Evolutionary conservation across 192 early-diverging fungal genomes (phyloP).

Genomic region (Paraglomus brasilianum): DNA sequence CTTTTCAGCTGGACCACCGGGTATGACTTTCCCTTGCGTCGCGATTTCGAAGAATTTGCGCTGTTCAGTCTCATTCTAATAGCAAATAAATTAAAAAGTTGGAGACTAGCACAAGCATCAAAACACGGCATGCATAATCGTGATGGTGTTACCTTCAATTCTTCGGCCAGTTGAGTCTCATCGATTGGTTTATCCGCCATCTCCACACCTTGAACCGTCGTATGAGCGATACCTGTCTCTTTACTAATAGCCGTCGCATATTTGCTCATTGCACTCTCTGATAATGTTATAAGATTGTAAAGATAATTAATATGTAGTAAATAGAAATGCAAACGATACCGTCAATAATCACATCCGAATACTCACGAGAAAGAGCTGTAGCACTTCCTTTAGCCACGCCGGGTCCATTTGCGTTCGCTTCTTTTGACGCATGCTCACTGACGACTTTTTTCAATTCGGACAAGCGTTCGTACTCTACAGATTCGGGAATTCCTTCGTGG

Average conservation of each 20-base stretch:
- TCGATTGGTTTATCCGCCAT: not conserved
- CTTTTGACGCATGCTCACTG: not conserved
- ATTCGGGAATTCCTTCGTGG: slow-evolving; percentile 1
- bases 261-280: slow-evolving; percentile 20
- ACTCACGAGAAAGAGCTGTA: slow-evolving; percentile 12
- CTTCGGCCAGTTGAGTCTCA: not conserved
- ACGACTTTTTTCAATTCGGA: not conserved
- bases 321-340: no score
- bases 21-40: not conserved
- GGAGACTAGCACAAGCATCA: not conserved
- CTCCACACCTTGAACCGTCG: not conserved
- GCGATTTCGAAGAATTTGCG: not conserved
- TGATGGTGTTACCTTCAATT: slow-evolving; percentile 1
- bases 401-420: no score
- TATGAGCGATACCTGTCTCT: slow-evolving; percentile 2
- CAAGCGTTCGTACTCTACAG: not conserved
- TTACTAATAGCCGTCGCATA: slow-evolving; percentile 15
- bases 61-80: not conserved
- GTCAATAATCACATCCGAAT: not conserved
- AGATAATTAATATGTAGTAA: no score
- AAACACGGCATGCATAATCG: not conserved
- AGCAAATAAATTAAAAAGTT: not conserved
- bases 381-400: no score
- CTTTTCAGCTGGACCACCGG: not conserved
- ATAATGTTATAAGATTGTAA: no score